Conservation (phyloP, 257 asterid species). For the Gentiana dahurica region DNA sequence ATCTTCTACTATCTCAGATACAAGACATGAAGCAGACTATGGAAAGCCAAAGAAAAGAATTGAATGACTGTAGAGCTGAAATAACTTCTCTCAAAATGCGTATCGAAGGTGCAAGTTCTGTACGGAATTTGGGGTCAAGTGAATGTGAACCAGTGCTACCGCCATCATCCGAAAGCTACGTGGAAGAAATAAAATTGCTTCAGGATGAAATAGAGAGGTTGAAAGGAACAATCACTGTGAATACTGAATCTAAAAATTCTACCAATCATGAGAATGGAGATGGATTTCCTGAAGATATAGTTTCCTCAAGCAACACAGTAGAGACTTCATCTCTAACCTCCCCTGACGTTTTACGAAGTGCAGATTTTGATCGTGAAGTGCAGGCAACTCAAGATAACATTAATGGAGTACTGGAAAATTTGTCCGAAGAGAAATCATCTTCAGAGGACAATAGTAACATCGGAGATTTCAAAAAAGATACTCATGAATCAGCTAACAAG, state of each 20-base stretch:
- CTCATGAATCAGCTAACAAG: conserved; percentile 29
- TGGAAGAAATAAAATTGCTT: conserved; percentile 32
- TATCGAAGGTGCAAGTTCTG: conserved; percentile 65
- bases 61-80: conserved; percentile 94
- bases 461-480: conserved; percentile 25
- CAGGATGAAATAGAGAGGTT: conserved; percentile 38
- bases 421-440: conserved; percentile 28
- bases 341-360: conserved; percentile 25
- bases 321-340: conserved; percentile 26
- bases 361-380: conserved; percentile 28
- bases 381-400: conserved; percentile 29
- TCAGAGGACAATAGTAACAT: conserved; percentile 26
- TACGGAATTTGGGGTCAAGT: conserved; percentile 22
- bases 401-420: conserved; percentile 29
- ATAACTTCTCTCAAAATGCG: conserved; percentile 86
- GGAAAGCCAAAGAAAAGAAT: conserved; percentile 60
- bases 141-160: conserved; percentile 27
- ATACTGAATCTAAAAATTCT: conserved; percentile 26
- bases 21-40: conserved; percentile 66
- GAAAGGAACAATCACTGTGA: conserved; percentile 24
- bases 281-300: conserved; percentile 22
- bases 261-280: conserved; percentile 27
- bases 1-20: conserved; percentile 32
- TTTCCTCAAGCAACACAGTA: conserved; percentile 20
- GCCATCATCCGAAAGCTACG: conserved; percentile 29